Base-by-base conservation (phyloP, 495 filamentous ascomycete genomes). In the Neurospora sp. region DNA sequence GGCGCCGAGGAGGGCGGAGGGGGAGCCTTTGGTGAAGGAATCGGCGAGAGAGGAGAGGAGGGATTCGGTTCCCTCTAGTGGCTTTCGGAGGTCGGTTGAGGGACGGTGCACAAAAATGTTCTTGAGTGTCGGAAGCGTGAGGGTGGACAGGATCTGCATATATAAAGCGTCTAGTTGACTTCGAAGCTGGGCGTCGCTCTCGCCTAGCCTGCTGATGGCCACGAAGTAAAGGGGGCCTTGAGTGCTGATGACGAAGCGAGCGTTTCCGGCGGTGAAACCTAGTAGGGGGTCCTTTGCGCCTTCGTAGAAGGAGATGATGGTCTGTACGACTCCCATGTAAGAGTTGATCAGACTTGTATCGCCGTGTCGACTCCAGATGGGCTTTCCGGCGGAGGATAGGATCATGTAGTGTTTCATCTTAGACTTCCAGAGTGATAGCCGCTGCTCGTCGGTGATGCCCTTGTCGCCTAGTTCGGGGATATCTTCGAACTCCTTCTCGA, bases 381-480 rank as follows among this genome's bases (percentile, higher is more conserved):
- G 96, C 79, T 99, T 99, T n/a, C 96, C 96, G 39, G 96, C 96
- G 13, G 93, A 93, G 3, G 96, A 98, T 0, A 99, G 85, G 77
- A 99, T 97, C 76, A 99, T 85, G 79, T 96, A 99, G 81, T 99
- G 96, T 80, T 99, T 99, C 74, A 93, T 85, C 80, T 97, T 96
- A 28, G 91, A 87, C 79, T 93, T 93, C 93, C 92, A 97, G 73
- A 89, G 85, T 34, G 85, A 81, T 62, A 96, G 83, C 40, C 94
- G 84, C 62, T 90, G 76, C 66, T 92, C 92, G 88, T 84, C 77
- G 28, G 71, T 74, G 74, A 92, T 92, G 10, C 86, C 88, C 72
- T 90, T 84, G 54, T 84, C 84, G 62, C 87, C 84, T 19, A 90
- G 83, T 19, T 90, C 90, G 4, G 90, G 90, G 48, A 97, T 86